Conservation (phyloP, 108 stramenopile species). For the Skeletonema grethae region DNA sequence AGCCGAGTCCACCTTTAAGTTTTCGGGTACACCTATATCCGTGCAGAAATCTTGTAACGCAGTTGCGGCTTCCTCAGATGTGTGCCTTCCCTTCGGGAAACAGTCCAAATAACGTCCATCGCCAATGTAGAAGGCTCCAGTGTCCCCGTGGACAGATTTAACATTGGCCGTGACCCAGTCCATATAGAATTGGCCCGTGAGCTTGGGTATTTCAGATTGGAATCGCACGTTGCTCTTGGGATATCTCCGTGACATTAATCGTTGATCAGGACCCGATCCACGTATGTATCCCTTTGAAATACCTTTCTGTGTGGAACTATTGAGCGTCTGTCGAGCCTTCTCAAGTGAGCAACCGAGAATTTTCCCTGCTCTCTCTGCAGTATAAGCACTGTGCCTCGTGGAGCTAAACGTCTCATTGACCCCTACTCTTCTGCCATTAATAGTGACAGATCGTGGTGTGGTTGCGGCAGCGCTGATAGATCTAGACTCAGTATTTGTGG, state of each 20-base stretch:
- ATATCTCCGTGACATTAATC: not conserved
- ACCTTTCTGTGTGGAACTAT: too few relatives aligned
- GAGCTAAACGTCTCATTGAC: too few relatives aligned
- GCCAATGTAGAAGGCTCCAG: not conserved
- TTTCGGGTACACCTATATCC: not conserved
- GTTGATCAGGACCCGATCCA: too few relatives aligned
- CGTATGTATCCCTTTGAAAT: too few relatives aligned
- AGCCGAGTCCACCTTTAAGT: not conserved
- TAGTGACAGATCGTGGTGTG: too few relatives aligned
- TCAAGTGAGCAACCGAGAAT: too few relatives aligned
- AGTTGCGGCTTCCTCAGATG: not conserved
- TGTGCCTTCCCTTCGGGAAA: not conserved
- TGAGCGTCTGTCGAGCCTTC: too few relatives aligned
- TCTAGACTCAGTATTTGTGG: too few relatives aligned
- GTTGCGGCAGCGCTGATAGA: too few relatives aligned
- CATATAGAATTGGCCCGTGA: not conserved
- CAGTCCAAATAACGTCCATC: not conserved
- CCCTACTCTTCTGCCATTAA: too few relatives aligned
- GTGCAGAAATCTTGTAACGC: not conserved
- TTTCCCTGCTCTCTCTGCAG: too few relatives aligned
- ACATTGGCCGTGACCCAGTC: not conserved
- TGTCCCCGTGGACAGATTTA: not conserved
- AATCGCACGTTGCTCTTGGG: not conserved
- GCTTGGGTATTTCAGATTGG: not conserved
- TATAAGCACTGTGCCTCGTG: too few relatives aligned